phyloP scores from a whole-genome alignment of 441 rosid species.

The Gossypium lobatum region DNA sequence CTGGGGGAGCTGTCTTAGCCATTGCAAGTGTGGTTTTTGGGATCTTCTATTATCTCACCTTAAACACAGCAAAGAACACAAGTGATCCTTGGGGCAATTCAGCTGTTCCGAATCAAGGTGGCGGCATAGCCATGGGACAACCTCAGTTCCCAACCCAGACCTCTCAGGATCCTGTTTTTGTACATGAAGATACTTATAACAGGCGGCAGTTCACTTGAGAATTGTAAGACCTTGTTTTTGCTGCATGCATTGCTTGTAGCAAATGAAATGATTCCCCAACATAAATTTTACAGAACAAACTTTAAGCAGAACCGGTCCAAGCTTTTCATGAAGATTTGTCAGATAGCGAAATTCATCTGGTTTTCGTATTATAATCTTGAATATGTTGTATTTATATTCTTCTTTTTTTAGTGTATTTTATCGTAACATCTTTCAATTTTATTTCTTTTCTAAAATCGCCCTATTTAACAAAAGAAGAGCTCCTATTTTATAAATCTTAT shows the following conservation, averaged over 20 bases:
- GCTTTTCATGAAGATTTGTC: neutral
- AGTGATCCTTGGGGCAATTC: conserved; percentile 24
- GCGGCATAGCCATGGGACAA: conserved; percentile 76
- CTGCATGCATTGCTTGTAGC: neutral
- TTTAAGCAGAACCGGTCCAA: neutral
- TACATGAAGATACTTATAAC: conserved; percentile 78
- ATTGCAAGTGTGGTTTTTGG: conserved; percentile 53
- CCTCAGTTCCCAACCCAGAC: conserved; percentile 55
- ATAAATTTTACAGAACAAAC: neutral
- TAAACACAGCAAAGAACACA: conserved; percentile 37
- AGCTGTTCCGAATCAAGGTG: conserved; percentile 34
- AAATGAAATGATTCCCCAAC: neutral
- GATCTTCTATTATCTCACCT: conserved; percentile 57
- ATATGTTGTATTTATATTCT: neutral
- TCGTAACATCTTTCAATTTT: neutral
- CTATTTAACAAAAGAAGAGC: too few species aligned
- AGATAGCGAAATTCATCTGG: neutral
- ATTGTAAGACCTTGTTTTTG: neutral
- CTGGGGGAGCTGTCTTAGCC: conserved; percentile 61
- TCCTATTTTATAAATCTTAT: neutral
- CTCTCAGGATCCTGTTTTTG: conserved; percentile 65
- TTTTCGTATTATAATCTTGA: neutral
- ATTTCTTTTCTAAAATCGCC: neutral
- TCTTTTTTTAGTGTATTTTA: neutral
- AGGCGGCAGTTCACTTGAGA: conserved; percentile 70